Base-by-base conservation (phyloP, 805 yeast species). In the Sugiyamaella valdiviana region DNA sequence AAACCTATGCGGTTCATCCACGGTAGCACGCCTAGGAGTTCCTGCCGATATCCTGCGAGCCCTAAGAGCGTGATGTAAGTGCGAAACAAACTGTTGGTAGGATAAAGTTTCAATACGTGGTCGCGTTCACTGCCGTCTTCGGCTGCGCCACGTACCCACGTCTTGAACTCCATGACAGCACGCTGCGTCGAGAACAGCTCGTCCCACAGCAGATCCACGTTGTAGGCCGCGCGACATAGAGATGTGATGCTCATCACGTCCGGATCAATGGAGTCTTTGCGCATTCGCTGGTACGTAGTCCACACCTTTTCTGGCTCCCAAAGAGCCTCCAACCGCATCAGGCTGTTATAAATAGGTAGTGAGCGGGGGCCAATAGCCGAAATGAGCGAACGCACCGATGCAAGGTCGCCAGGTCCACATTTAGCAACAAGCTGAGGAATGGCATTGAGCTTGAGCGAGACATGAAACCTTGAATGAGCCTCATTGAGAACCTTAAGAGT, bases 161-260 rank as follows among this genome's bases (percentile, higher is more conserved):
- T 52, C 49, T 77, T 72, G 62, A 82, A 77, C 59, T 82, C 85
- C 36, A 69, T 72, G 2, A 80, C 69, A 0, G 85, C 80, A 21
- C 79, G 68, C 55, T 82, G 86, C 1, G 82, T 69, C 0, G 89
- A 85, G 45, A 65, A 75, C 36, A 71, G 44, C 1, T 65, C 64
- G 7, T 69, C 78, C 86, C 86, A 82, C 15, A 64, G 44, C 2
- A 73, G 45, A 1, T 50, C 38, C 1, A 53, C 46, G 37, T 50
- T 47, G 53, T 66, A 59, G 5, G 82, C 72, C 0, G 83, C 80
- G 1, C 68, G 60, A 24, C 83, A 68, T 21, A 83, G 63, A 0
- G 81, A 75, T 2, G 66, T 50, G 1, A 77, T 51, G 0, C 70
- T 64, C 23, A 51, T 50, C 14, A 61, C 61, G 39, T 61, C 59